Evolutionary conservation across 2,329 filamentous ascomycete genomes (phyloP).

Genomic region (Claviceps sorghi): DNA sequence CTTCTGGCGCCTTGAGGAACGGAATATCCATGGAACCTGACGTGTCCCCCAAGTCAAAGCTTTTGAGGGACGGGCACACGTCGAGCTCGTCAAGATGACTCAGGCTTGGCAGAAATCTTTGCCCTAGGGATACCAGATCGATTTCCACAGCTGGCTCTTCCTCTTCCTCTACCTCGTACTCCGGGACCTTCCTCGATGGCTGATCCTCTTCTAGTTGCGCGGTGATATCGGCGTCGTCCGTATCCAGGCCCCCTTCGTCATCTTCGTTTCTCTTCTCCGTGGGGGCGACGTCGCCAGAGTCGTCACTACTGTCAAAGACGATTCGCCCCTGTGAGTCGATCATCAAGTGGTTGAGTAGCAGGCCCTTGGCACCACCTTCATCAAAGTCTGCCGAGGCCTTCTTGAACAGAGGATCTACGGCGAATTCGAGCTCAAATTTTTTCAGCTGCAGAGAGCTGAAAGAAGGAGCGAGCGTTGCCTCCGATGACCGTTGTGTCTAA

Average conservation of each 20-base stretch:
- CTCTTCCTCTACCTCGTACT: constrained; percentile 21
- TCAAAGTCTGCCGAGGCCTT: constrained; percentile 98
- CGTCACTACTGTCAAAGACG: constrained; percentile 96
- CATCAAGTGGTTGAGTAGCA: constrained; percentile 89
- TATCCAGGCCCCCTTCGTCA: constrained; percentile 22
- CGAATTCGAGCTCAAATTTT: constrained; percentile 93
- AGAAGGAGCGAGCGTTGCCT: constrained; percentile 81
- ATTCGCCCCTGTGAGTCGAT: constrained; percentile 87
- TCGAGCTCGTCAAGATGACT: constrained; percentile 67
- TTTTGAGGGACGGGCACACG: constrained; percentile 88
- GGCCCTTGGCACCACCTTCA: constrained; percentile 88
- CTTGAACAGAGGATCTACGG: constrained; percentile 96
- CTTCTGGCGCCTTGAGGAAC: constrained; percentile 77
- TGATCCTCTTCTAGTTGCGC: constrained; percentile 28
- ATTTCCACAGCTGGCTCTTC: constrained; percentile 51
- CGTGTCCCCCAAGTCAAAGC: constrained; percentile 78
- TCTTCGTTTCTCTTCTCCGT: constrained; percentile 22
- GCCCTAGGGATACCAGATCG: constrained; percentile 59
- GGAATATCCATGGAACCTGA: constrained; percentile 78
- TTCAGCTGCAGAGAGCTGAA: constrained; percentile 85
- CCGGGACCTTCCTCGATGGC: constrained; percentile 26
- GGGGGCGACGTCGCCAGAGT: constrained; percentile 40
- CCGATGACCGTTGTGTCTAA: constrained; percentile 60
- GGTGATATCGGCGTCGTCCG: constrained; percentile 15
- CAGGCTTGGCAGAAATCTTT: constrained; percentile 77